Evolutionary conservation across 2,329 filamentous ascomycete genomes (phyloP), one percentile per base, ranked within the genome.

Genomic region (Acrodontium crateriforme): DNA sequence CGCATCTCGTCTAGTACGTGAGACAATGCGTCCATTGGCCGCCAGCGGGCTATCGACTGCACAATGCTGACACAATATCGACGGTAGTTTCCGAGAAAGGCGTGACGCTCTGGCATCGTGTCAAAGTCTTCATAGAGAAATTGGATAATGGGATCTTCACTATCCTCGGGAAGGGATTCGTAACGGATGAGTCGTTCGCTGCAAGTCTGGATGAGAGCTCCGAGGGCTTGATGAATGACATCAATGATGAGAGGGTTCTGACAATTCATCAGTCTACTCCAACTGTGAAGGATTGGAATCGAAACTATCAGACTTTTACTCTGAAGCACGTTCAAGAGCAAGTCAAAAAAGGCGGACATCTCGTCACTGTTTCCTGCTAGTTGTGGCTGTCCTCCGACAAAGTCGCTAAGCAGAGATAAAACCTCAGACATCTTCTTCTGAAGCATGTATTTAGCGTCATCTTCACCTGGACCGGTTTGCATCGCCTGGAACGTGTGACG

Each of bases 371-470:
- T 50, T 55, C 65, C 33, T 78, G 74, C 62, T 16, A 50, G 31
- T 12, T 69, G 62, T 35, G 76, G 77, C 39, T 81, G 82, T 36
- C 80, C 72, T 45, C 89, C 81, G 35, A 94, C 67, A 45, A 85
- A 87, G 38, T 80, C 78, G 11, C 80, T 83, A 10, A 94, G 63
- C 44, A 80, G 81, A 14, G 85, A 87, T 7, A 94, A 63, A 60
- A 93, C 80, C 69, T 98, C 89, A 1, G 85, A 84, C 25, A 95
- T 71, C 55, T 92, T 94, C 60, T 95, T 95, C 21, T 81, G 74
- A 41, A 94, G 74, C 30, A 82, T 74, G 51, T 98, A 95, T 50
- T 84, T 91, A 46, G 93, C 83, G 40, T 94, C 81, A 33, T 93
- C 73, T 42, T 93, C 78, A 34, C 81, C 71, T 3, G 82, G 40